phyloP scores from a whole-genome alignment of 495 filamentous ascomycete genomes.

The Annulohypoxylon stygium region DNA sequence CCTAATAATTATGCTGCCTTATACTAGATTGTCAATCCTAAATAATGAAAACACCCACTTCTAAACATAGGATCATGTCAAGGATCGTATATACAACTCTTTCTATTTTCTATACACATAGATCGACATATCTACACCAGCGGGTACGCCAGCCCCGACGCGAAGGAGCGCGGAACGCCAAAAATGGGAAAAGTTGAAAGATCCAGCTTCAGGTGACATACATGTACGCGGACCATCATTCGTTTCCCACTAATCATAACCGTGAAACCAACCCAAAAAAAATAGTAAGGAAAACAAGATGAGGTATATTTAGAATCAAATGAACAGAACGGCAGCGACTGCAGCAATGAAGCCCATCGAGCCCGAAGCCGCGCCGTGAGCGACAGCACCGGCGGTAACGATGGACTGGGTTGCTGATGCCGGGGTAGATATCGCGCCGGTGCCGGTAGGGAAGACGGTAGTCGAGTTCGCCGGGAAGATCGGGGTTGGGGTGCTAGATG shows the following conservation, averaged over 20 bases:
- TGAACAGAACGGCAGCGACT: conserved; percentile 34
- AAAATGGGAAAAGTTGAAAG: not conserved
- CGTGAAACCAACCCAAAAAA: not conserved
- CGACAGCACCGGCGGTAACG: conserved; percentile 54
- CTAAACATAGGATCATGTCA: not conserved
- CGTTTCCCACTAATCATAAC: conserved; percentile 5
- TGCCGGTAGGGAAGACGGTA: conserved; percentile 23
- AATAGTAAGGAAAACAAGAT: not conserved
- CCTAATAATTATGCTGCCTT: not conserved
- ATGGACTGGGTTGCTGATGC: conserved; percentile 35
- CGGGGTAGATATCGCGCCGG: conserved; percentile 38
- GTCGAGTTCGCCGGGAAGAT: conserved; percentile 35
- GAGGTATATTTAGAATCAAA: conserved; percentile 6
- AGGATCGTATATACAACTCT: conserved; percentile 25
- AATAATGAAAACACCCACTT: not conserved
- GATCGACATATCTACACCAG: conserved; percentile 11
- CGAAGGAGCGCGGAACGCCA: conserved; percentile 13
- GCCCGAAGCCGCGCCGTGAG: conserved; percentile 27
- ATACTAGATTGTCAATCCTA: not conserved
- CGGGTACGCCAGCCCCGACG: conserved; percentile 17
- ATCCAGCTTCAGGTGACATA: conserved; percentile 12
- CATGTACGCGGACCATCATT: not conserved
- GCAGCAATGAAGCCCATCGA: conserved; percentile 24
- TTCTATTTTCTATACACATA: conserved; percentile 27
- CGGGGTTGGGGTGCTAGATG: conserved; percentile 12